These are phyloP conservation scores for Sarocladium oryzae DNA, from an alignment of 2,329 filamentous ascomycete genomes.

Conservation along the genomic window DNA sequence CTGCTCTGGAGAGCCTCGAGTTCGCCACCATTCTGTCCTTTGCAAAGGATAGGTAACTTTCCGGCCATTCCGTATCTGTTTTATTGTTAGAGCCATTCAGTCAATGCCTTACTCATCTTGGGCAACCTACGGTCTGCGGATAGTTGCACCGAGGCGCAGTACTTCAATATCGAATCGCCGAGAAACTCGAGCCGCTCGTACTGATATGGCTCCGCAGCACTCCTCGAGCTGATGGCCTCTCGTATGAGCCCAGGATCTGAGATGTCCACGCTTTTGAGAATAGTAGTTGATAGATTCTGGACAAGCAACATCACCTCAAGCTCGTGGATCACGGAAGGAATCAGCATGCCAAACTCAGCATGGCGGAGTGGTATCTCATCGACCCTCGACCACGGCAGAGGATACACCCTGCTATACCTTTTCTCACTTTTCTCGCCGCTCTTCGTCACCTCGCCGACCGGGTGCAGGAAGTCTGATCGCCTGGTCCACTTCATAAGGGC, in stretches of 20 bases:
- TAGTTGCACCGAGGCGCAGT: slow-evolving; percentile 61
- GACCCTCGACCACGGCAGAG: slow-evolving; percentile 39
- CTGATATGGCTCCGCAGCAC: slow-evolving; percentile 52
- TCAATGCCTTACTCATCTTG: too few species aligned
- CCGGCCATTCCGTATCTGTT: slow-evolving; percentile 63
- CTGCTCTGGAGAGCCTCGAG: slow-evolving; percentile 59
- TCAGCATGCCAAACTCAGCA: slow-evolving; percentile 50
- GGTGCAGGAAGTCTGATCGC: slow-evolving; percentile 54
- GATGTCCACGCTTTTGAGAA: slow-evolving; percentile 40
- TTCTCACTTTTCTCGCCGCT: slow-evolving; percentile 28
- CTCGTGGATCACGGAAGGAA: slow-evolving; percentile 68
- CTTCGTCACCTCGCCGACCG: slow-evolving; percentile 6
- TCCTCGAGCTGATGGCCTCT: slow-evolving; percentile 64
- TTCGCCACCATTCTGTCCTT: slow-evolving; percentile 73
- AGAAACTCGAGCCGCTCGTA: slow-evolving; percentile 86
- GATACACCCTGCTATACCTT: slow-evolving; percentile 37
- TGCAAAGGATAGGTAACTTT: slow-evolving; percentile 63
- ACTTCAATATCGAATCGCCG: slow-evolving; percentile 78
- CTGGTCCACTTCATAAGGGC: slow-evolving; percentile 43
- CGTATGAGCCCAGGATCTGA: slow-evolving; percentile 48
- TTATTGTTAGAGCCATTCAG: too few species aligned
- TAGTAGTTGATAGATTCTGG: slow-evolving; percentile 40
- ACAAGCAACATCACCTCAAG: slow-evolving; percentile 61
- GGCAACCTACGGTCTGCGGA: slow-evolving; percentile 40
- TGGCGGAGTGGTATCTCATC: slow-evolving; percentile 40